These are phyloP conservation scores for Fusarium sublunatum DNA, from an alignment of 2,329 filamentous ascomycete species.

Conservation along the genomic window DNA sequence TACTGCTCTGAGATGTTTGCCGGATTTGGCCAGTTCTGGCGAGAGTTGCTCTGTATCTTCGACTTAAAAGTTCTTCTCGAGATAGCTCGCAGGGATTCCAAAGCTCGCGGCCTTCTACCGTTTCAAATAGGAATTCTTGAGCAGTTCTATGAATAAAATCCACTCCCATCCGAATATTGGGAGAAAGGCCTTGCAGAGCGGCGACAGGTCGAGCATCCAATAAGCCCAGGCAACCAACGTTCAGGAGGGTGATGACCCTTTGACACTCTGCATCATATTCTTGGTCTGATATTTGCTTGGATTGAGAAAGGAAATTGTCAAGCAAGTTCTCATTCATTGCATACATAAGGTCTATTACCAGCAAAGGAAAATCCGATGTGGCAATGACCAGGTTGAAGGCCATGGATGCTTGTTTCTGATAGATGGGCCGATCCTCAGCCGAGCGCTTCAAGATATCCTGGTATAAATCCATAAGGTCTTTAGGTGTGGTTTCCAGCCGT, in stretches of 20 bases:
- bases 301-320: background rate
- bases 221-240: background rate
- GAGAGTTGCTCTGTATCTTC: background rate
- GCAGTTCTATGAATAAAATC: background rate
- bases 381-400: background rate
- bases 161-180: background rate
- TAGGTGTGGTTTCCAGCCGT: background rate
- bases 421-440: background rate
- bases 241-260: background rate
- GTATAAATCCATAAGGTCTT: background rate
- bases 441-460: background rate
- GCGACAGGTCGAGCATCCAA: background rate
- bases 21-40: background rate
- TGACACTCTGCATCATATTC: background rate
- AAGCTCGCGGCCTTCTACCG: background rate
- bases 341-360: background rate
- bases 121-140: background rate
- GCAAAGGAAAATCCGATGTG: background rate
- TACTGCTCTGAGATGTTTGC: too few relatives aligned
- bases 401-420: background rate
- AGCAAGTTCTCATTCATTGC: background rate
- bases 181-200: background rate
- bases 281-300: fast-evolving
- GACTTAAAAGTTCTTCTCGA: background rate
- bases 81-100: background rate